Evolutionary conservation across 768 basidiomycete genomes (phyloP).

Genomic region (Cyathus striatus): DNA sequence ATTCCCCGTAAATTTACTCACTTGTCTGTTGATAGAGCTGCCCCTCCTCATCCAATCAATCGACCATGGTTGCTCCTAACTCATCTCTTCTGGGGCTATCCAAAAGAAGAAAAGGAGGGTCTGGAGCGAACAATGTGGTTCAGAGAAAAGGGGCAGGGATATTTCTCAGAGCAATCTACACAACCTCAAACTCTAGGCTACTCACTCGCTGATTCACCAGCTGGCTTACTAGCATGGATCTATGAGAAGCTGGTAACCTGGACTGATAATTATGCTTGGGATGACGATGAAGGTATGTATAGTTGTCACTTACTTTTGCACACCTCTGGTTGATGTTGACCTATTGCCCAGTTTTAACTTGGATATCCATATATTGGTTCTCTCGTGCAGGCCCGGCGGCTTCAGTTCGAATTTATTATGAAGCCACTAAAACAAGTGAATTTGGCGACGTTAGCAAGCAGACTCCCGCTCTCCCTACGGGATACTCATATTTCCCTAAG

Average conservation of each 20-base stretch:
- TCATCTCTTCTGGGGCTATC: neutral
- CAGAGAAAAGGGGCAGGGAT: conserved; percentile 13
- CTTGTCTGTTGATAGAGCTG: neutral
- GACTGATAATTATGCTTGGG: conserved; percentile 49
- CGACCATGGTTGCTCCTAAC: neutral
- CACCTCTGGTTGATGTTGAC: conserved; percentile 3
- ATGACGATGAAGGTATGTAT: conserved; percentile 52
- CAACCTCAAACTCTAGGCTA: conserved; percentile 36
- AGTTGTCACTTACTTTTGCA: conserved; percentile 5
- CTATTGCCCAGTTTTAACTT: conserved; percentile 47
- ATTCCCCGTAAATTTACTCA: neutral
- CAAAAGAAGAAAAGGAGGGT: neutral
- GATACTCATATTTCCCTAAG: conserved; percentile 47
- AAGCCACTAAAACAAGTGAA: conserved; percentile 14
- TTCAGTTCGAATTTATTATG: conserved; percentile 55
- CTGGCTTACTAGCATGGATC: conserved; percentile 37
- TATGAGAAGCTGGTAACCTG: conserved; percentile 43
- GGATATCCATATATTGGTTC: conserved; percentile 56
- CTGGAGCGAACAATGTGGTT: conserved; percentile 4
- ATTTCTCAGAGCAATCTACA: conserved; percentile 21
- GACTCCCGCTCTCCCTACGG: conserved; percentile 32
- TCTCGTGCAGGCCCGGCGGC: conserved; percentile 54
- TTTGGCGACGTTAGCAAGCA: conserved; percentile 9
- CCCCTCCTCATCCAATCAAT: neutral
- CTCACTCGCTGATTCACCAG: conserved; percentile 37